Evolutionary conservation across 2,329 filamentous ascomycete species (phyloP), one percentile per base, ranked within the genome.

Genomic region (Alternaria sp.): DNA sequence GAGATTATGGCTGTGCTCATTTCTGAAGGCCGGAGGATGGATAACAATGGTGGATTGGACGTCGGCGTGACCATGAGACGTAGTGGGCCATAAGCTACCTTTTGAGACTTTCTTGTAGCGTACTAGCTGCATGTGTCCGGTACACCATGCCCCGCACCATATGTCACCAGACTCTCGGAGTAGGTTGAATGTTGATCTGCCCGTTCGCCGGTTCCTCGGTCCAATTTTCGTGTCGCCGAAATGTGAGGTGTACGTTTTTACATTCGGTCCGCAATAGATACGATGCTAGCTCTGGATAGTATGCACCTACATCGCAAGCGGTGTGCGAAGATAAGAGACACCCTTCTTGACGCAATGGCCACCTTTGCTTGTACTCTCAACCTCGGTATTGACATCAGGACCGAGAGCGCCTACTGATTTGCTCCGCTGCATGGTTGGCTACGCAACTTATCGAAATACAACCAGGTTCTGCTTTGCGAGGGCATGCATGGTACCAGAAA

Each of bases 271-370:
- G 56, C 43, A 25, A 28, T 44, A 44, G 33, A 43, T 58, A 50
- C 45, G 21, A 15, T n/a, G 8, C 11, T 51, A 41, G 11, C 5
- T 43, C 12, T n/a, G 3, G 43, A 9, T 6, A 18, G 15, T 10
- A 20, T 28, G 21, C 14, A 28, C 28, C 3, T 33, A 49, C 5
- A 18, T 18, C 15, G 23, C 25, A 25, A n/a, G 56, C 25, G n/a
- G 33, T 50, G 46, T 28, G 18, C n/a, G 56, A 44, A 12, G 56
- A 58, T 58, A 58, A 51, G 45, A 51, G 46, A 51, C 28, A 26
- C 25, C 5, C 14, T 26, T 14, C 28, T n/a, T 58, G n/a, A 51
- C 33, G 14, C 44, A 41, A 3, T 18, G 26, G 5, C 10, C 37
- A 6, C 21, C 55, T 21, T 37, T 11, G 12, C 6, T 28, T 30